Conservation (phyloP, 2,329 filamentous ascomycete genomes). For the Ceratocystiopsis brevicomis region DNA sequence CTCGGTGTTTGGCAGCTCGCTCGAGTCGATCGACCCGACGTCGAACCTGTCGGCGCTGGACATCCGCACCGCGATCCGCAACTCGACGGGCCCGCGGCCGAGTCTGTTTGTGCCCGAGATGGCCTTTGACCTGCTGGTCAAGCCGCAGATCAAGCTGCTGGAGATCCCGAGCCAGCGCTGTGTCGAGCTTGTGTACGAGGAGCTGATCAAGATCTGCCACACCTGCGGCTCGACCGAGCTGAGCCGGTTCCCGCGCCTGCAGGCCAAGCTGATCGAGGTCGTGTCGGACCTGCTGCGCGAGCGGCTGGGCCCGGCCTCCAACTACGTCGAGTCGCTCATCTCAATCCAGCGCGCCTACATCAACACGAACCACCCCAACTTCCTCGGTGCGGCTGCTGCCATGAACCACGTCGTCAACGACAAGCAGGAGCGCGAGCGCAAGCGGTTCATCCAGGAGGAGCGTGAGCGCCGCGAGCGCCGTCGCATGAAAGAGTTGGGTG, state of each 20-base stretch:
- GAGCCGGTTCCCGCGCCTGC: slow-evolving; percentile 76
- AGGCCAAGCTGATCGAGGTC: slow-evolving; percentile 90
- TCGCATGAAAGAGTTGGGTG: slow-evolving; percentile 63
- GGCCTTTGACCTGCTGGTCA: slow-evolving; percentile 96
- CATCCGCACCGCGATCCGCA: slow-evolving; percentile 92
- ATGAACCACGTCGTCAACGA: slow-evolving; percentile 94
- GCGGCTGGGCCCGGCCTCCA: slow-evolving; percentile 70
- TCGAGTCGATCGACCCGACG: slow-evolving; percentile 95
- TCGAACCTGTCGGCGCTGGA: slow-evolving; percentile 90
- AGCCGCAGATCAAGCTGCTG: slow-evolving; percentile 91
- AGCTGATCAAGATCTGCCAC: slow-evolving; percentile 93
- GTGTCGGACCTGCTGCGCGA: slow-evolving; percentile 96
- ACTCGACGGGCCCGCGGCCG: slow-evolving; percentile 95
- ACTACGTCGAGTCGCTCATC: slow-evolving; percentile 89
- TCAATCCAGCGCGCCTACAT: slow-evolving; percentile 93
- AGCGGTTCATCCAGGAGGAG: slow-evolving; percentile 61
- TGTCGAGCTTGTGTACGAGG: slow-evolving; percentile 91
- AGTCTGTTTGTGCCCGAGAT: slow-evolving; percentile 93
- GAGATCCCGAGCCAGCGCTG: slow-evolving; percentile 96
- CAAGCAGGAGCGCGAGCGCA: slow-evolving; percentile 87
- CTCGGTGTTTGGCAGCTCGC: slow-evolving; percentile 89
- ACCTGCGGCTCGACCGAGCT: slow-evolving; percentile 93
- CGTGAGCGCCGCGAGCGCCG: slow-evolving; percentile 68
- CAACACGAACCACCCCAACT: slow-evolving; percentile 96
- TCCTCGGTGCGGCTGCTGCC: slow-evolving; percentile 78